Base-by-base conservation (phyloP, 1,284 basidiomycete species). In the Taiwanofungus camphoratus region DNA sequence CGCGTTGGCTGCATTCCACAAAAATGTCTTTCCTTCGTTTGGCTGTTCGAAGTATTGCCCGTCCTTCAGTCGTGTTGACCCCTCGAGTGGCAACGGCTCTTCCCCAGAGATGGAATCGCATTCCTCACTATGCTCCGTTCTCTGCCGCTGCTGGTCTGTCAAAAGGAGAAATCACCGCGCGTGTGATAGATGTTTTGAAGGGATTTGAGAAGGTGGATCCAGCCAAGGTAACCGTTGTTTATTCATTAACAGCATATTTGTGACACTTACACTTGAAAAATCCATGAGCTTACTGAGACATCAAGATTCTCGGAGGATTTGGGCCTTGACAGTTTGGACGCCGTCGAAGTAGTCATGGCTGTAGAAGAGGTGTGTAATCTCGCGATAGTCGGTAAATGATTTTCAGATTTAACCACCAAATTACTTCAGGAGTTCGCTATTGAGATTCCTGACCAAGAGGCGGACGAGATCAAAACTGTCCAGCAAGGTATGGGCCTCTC, bases 301-400 rank as follows among this genome's bases (percentile, higher is more conserved):
- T 74, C 95, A 21, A 77, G 84, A 24, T 98, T 99, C 69, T 73
- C 84, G 46, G 71, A 77, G 39, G 93, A 99, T 73, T 82, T 99
- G 46, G 89, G 92, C 30, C 78, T 99, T 39, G 96, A 99, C 72
- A 97, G 93, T 59, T 73, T 99, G 60, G 96, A 99, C 66, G 82
- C 93, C 36, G 95, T 99, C 33, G 96, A 99, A 68, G 94, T 98
- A 33, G 92, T 99, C 58, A 98, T 99, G 94, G 93, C 95, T 36
- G 89, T 99, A 55, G 96, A 99, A 71, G 95, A 99, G 83, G 95
- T 92, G 64, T 34, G 70, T 1, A 12, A n/a, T n/a, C n/a, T n/a
- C n/a, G 6, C n/a, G 18, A 18, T 13, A n/a, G 21, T 45, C 26
- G 33, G 21, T 15, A 13, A 18, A 22, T 27, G 4, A 37, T 27